Base-by-base conservation (phyloP, 1,284 basidiomycete species). In the Austroboletus niveus region DNA sequence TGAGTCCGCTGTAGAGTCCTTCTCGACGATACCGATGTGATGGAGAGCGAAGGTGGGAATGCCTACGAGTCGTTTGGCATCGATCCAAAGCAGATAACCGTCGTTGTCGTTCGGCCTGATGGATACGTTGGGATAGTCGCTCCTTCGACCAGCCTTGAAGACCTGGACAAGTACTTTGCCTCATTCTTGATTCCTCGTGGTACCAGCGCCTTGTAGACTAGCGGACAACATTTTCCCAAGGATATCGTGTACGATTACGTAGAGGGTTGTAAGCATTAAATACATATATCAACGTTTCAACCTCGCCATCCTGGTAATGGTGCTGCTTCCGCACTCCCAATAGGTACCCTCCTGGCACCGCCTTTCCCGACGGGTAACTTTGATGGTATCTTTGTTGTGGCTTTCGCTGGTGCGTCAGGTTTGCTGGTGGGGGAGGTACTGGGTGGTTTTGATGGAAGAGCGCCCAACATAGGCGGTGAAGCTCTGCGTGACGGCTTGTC, bases 251-350 rank as follows among this genome's bases (percentile, higher is more conserved):
- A 64, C 57, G 53, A 56, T 56, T 55, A 66, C 59, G 41, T 49
- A 6, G 39, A 47, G 22, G 48, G 20, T 29, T 40, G 52, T 62
- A 52, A 55, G 45, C 52, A 55, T 50, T 54, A 20, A 54, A 47
- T 55, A 43, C 29, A 58, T 45, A n/a, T 30, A 69, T 66, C 43
- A n/a, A n/a, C n/a, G n/a, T n/a, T n/a, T n/a, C n/a, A 67, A 31
- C 63, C 69, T 51, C 60, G 61, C 69, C 65, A 66, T 0, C 68
- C 66, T 2, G 68, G 64, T n/a, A 66, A 48, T 36, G 72, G 68
- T 9, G 80, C 80, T 31, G 81, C 82, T 54, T 84, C 81, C 1
- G 72, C 73, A 54, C 83, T 84, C 54, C 77, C 75, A 27, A 84
- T 68, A 7, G 74, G 79, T 32, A 85, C 83, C 51, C 82, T 72